phyloP scores from a whole-genome alignment of 2,329 filamentous ascomycete genomes.

The Aspergillus viridinutans region DNA sequence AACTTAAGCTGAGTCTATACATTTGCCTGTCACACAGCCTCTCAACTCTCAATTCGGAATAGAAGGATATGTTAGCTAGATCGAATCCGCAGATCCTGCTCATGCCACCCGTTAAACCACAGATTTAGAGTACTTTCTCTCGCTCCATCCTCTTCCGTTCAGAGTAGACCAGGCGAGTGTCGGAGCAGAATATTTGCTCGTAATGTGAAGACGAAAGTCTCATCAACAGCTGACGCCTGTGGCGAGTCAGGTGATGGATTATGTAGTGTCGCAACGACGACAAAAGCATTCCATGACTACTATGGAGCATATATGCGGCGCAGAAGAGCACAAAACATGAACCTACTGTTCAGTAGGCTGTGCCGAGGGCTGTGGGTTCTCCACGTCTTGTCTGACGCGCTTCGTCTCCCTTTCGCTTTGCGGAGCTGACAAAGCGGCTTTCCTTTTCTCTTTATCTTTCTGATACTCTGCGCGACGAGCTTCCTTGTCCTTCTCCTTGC shows the following conservation, averaged over 20 bases:
- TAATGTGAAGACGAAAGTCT: too few species aligned
- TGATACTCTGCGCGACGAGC: conserved; percentile 45
- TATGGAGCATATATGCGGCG: not conserved
- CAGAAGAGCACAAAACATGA: not conserved
- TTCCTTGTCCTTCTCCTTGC: conserved; percentile 75
- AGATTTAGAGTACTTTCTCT: not conserved
- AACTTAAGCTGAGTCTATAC: not conserved
- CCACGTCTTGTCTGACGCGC: conserved; percentile 29
- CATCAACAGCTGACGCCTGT: too few species aligned
- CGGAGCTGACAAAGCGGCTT: conserved; percentile 32
- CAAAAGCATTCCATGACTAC: not conserved
- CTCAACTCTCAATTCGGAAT: not conserved
- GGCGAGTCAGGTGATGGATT: too few species aligned
- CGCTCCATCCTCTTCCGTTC: not conserved
- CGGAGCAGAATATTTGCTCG: not conserved
- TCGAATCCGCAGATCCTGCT: not conserved
- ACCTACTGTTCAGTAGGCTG: conserved; percentile 6
- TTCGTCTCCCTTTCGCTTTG: conserved; percentile 40
- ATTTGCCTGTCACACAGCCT: not conserved
- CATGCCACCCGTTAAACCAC: not conserved
- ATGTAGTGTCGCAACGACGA: not conserved
- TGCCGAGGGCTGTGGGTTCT: conserved; percentile 8
- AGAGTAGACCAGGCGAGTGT: not conserved
- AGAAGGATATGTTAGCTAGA: not conserved
- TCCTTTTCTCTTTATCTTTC: conserved; percentile 49